Percentiles rank a stretch among this genome's conserved stretches.
These are phyloP conservation scores for Termitomyces sp. DNA, from an alignment of 768 basidiomycete genomes.

Conservation along the genomic window DNA sequence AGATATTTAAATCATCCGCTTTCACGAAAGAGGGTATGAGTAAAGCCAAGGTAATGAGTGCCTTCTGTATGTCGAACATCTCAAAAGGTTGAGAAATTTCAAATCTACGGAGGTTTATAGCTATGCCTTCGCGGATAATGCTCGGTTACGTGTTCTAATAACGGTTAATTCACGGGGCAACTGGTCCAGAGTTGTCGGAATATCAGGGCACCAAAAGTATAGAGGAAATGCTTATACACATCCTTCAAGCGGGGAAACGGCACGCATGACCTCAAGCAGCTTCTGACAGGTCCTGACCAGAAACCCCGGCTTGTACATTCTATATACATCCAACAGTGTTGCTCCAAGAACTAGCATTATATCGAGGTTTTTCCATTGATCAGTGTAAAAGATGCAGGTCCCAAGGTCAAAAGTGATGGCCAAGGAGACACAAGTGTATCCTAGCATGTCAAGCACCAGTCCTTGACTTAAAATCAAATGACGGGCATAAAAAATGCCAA, in stretches of 20 bases:
- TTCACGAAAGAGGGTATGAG: constrained; percentile 16
- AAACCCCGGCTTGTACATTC: neutral
- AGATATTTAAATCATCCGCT: constrained; percentile 33
- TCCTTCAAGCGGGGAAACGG: neutral
- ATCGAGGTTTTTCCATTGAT: neutral
- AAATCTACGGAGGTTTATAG: neutral
- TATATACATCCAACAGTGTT: neutral
- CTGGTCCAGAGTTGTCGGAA: neutral
- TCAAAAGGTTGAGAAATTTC: neutral
- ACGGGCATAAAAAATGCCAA: no score
- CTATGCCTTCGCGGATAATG: constrained; percentile 7
- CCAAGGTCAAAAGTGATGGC: neutral
- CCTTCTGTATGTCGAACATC: constrained; percentile 6
- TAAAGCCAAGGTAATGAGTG: constrained; percentile 12
- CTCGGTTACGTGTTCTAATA: constrained; percentile 4
- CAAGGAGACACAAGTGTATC: neutral
- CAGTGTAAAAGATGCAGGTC: neutral
- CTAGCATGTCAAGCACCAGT: no score
- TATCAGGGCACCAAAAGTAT: neutral
- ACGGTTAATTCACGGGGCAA: constrained; percentile 12
- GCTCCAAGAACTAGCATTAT: neutral
- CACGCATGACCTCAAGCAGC: neutral
- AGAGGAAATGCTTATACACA: neutral
- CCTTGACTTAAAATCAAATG: no score
- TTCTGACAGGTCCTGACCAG: neutral